These are phyloP conservation scores for Fragilaria crotonensis DNA, from an alignment of 108 stramenopile genomes.

Conservation along the genomic window DNA sequence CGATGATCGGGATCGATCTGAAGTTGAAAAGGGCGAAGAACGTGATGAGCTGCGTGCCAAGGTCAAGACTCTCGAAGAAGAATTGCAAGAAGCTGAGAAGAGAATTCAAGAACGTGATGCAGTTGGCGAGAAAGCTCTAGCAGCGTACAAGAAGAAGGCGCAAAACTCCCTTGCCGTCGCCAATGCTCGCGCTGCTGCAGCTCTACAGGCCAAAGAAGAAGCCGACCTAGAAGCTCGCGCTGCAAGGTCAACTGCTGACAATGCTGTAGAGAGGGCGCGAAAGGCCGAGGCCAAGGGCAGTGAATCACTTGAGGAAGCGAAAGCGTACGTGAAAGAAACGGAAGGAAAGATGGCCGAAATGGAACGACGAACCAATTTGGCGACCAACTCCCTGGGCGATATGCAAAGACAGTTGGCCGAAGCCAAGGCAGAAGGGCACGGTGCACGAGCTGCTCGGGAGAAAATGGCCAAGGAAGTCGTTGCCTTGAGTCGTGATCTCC, in stretches of 20 bases:
- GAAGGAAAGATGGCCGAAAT: slow-evolving; percentile 24
- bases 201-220: slow-evolving; percentile 80
- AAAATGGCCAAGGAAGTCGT: slow-evolving; percentile 23
- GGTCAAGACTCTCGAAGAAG: slow-evolving; percentile 31
- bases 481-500: slow-evolving; percentile 13
- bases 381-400: slow-evolving; percentile 18
- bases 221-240: slow-evolving; percentile 76
- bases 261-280: slow-evolving; percentile 56
- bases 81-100: slow-evolving; percentile 37
- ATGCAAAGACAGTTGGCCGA: slow-evolving; percentile 18
- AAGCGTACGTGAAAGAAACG: slow-evolving; percentile 32
- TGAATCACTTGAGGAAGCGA: slow-evolving; percentile 47
- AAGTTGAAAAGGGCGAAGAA: slow-evolving; percentile 52
- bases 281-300: slow-evolving; percentile 48
- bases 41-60: slow-evolving; percentile 18
- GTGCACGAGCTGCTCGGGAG: slow-evolving; percentile 9
- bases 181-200: slow-evolving; percentile 68
- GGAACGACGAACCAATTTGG: slow-evolving; percentile 14
- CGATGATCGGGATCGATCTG: slow-evolving; percentile 41
- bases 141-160: slow-evolving; percentile 81
- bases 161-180: slow-evolving; percentile 68
- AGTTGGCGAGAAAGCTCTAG: slow-evolving; percentile 57
- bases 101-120: slow-evolving; percentile 35
- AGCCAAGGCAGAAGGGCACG: slow-evolving; percentile 24
- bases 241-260: slow-evolving; percentile 59